Percentiles rank a stretch among this genome's conserved stretches.
These are phyloP conservation scores for Aureococcus anophagefferens DNA, from an alignment of 108 stramenopile species.

Conservation along the genomic window DNA sequence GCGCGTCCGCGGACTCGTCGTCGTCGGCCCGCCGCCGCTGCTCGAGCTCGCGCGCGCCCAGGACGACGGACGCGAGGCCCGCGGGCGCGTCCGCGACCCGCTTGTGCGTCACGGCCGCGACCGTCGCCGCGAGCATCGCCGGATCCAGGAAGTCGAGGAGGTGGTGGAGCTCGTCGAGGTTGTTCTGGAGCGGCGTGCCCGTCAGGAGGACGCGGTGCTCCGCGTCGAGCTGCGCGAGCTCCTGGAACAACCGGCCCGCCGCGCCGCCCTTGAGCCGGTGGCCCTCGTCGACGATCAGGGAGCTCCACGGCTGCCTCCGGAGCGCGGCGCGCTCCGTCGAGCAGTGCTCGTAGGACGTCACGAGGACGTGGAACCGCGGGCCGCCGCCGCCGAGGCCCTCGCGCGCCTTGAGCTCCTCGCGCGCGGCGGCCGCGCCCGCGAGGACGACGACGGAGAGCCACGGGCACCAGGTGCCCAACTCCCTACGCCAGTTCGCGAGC, in stretches of 20 bases:
- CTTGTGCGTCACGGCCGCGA: slow-evolving; percentile 75
- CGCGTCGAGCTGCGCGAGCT: slow-evolving; percentile 15
- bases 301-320: slow-evolving; percentile 65
- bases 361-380: slow-evolving; percentile 61
- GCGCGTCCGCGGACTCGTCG: slow-evolving; percentile 60
- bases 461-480: slow-evolving; percentile 65
- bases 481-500: slow-evolving; percentile 77
- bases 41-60: slow-evolving; percentile 34
- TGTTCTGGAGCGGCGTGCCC: slow-evolving; percentile 83
- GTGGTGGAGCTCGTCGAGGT: slow-evolving; percentile 75
- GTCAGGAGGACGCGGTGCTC: slow-evolving; percentile 47
- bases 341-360: slow-evolving; percentile 79
- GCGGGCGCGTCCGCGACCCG: slow-evolving; percentile 81
- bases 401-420: slow-evolving; percentile 30
- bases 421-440: slow-evolving; percentile 68
- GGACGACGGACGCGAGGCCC: slow-evolving; percentile 56
- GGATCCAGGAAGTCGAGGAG: slow-evolving; percentile 80
- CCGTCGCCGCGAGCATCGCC: slow-evolving; percentile 56
- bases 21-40: slow-evolving; percentile 26
- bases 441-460: slow-evolving; percentile 52
- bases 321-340: slow-evolving; percentile 69
- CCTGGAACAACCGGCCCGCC: slow-evolving; percentile 56
- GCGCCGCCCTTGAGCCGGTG: slow-evolving; percentile 72
- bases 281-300: slow-evolving; percentile 87
- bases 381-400: slow-evolving; percentile 49